phyloP scores from a whole-genome alignment of 2,329 filamentous ascomycete genomes.

The Pseudogymnoascus sp. region DNA sequence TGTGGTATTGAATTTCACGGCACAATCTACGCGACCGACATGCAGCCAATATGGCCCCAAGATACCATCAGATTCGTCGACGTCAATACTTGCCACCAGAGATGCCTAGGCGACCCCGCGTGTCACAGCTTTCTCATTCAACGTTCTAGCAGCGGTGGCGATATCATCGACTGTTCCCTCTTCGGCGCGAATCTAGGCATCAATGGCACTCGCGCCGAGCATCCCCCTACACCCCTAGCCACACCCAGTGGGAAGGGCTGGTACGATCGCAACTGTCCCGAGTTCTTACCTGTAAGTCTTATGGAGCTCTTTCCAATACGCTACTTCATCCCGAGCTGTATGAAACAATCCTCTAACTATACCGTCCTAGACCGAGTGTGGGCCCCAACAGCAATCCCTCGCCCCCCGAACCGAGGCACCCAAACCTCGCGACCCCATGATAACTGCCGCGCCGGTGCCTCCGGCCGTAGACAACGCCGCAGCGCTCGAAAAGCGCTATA shows the following conservation, averaged over 20 bases:
- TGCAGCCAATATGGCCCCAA: not conserved
- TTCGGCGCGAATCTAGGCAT: not conserved
- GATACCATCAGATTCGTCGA: slow-evolving; percentile 5
- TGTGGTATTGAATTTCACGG: not conserved
- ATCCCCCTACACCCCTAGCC: not conserved
- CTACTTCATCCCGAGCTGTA: not conserved
- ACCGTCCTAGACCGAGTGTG: not conserved
- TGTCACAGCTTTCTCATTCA: not conserved
- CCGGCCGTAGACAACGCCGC: not conserved
- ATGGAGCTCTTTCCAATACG: too few species aligned
- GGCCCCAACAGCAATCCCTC: not conserved
- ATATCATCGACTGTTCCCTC: not conserved
- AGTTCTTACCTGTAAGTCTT: not conserved
- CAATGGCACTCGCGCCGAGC: not conserved
- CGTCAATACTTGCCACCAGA: not conserved
- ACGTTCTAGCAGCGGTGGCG: not conserved
- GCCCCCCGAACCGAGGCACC: not conserved
- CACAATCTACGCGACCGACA: not conserved
- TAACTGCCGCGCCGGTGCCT: not conserved
- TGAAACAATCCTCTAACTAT: not conserved
- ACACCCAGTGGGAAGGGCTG: not conserved
- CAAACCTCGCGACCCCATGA: not conserved
- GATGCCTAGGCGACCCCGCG: not conserved
- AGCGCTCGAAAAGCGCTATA: not conserved
- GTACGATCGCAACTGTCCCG: not conserved